Percentiles rank a stretch among this genome's conserved stretches.
Evolutionary conservation across 75 land plant species (phyloP).

Genomic region (Cupressus sempervirens): DNA sequence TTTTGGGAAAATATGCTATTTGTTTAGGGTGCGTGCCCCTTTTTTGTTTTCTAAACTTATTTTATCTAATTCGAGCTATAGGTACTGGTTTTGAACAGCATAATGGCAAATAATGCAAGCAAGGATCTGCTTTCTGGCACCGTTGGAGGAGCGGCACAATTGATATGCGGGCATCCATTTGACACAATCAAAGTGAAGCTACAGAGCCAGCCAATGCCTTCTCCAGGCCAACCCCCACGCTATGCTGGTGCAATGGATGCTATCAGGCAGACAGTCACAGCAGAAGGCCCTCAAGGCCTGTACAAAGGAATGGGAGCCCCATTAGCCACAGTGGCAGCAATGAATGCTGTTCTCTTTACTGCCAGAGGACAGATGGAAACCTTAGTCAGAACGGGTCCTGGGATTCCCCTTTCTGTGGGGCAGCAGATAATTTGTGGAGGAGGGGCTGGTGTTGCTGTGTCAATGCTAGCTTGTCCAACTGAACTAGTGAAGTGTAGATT

Average conservation of each 20-base stretch:
- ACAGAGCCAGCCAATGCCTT: slow-evolving; percentile 85
- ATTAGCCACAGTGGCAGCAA: slow-evolving; percentile 92
- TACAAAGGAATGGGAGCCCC: slow-evolving; percentile 99
- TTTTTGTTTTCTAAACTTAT: not conserved
- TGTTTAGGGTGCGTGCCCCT: not conserved
- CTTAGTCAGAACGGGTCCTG: slow-evolving; percentile 61
- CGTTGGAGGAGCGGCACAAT: slow-evolving; percentile 11
- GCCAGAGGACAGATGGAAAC: slow-evolving; percentile 96
- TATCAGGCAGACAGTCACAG: slow-evolving; percentile 74
- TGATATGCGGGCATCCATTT: slow-evolving; percentile 91
- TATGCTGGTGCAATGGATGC: slow-evolving; percentile 92
- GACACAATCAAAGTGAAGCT: slow-evolving; percentile 99
- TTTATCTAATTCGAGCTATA: not conserved
- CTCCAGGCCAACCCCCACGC: slow-evolving; percentile 72
- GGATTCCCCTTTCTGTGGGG: slow-evolving; percentile 52
- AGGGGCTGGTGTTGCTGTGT: slow-evolving; percentile 93
- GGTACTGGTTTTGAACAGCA: not conserved
- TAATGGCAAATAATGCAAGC: not conserved
- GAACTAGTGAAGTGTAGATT: slow-evolving; percentile 94
- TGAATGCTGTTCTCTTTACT: slow-evolving; percentile 90
- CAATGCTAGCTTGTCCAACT: slow-evolving; percentile 92
- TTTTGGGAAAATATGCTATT: not conserved
- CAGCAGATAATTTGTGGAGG: slow-evolving; percentile 88
- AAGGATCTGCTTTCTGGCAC: not conserved
- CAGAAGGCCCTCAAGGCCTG: slow-evolving; percentile 81